Conservation (phyloP, 208 protist species). For the Naegleria lovaniensis region DNA sequence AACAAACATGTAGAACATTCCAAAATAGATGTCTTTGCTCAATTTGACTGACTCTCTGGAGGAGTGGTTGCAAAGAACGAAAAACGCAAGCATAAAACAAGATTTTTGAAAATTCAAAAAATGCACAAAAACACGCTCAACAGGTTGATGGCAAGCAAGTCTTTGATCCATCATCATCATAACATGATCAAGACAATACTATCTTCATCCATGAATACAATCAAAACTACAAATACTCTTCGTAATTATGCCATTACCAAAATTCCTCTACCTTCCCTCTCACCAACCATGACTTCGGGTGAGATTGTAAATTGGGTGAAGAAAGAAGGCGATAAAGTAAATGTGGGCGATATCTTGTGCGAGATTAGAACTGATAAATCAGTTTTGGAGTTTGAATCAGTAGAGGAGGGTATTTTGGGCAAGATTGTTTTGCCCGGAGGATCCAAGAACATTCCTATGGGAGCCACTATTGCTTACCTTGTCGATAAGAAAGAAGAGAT, state of each 20-base stretch:
- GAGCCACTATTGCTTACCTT: slow-evolving; percentile 41
- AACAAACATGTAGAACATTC: no score
- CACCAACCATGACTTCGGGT: slow-evolving; percentile 88
- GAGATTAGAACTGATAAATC: slow-evolving; percentile 95
- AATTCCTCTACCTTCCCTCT: slow-evolving; percentile 80
- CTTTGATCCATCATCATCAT: no score
- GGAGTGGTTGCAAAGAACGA: no score
- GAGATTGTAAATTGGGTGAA: slow-evolving; percentile 78
- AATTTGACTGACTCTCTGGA: no score
- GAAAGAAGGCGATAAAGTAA: slow-evolving; percentile 76
- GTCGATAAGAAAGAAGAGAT: background rate
- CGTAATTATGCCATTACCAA: background rate
- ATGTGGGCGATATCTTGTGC: slow-evolving; percentile 74
- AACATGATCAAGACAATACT: no score
- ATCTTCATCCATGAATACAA: no score
- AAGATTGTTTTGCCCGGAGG: slow-evolving; percentile 77
- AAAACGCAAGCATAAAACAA: no score
- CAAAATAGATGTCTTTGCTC: no score
- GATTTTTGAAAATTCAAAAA: no score
- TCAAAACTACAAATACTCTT: background rate
- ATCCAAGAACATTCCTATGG: slow-evolving; percentile 54
- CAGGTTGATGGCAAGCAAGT: no score
- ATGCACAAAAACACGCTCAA: no score
- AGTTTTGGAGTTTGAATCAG: slow-evolving; percentile 81
- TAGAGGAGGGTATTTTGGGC: slow-evolving; percentile 86